phyloP scores from a whole-genome alignment of 768 basidiomycete species.

The button mushroom (Agaricus bisporus) region DNA sequence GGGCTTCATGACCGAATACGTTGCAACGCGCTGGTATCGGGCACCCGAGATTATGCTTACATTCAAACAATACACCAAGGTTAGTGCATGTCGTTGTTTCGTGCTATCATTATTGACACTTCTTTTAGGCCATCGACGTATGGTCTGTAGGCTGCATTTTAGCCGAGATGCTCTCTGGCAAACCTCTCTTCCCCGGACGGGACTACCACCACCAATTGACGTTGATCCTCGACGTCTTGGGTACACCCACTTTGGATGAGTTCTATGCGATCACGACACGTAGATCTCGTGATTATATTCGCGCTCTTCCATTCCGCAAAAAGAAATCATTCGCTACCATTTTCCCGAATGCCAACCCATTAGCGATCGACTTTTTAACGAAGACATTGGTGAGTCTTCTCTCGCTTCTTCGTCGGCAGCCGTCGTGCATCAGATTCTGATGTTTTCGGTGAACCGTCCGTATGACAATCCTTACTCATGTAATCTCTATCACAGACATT shows the following conservation, averaged over 20 bases:
- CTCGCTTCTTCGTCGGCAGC: background rate
- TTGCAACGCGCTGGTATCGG: constrained; percentile 97
- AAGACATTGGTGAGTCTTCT: constrained; percentile 61
- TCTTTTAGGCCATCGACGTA: constrained; percentile 68
- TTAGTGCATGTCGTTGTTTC: constrained; percentile 21
- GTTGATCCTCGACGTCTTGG: constrained; percentile 93
- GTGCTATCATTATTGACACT: constrained; percentile 1
- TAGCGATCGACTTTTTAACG: constrained; percentile 64
- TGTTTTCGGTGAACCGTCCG: background rate
- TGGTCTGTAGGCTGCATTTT: constrained; percentile 88
- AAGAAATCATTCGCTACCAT: constrained; percentile 73
- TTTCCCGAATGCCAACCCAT: constrained; percentile 86
- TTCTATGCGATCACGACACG: constrained; percentile 95
- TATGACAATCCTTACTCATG: background rate
- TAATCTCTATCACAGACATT: constrained; percentile 57
- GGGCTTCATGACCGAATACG: constrained; percentile 95
- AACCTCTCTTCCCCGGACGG: constrained; percentile 93
- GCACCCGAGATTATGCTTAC: constrained; percentile 99
- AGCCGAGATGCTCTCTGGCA: constrained; percentile 96
- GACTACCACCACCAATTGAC: constrained; percentile 96
- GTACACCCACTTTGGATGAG: constrained; percentile 95
- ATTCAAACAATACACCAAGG: constrained; percentile 97
- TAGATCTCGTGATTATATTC: constrained; percentile 91
- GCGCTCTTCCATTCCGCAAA: constrained; percentile 91
- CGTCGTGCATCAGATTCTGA: background rate